These are phyloP conservation scores for Primulina tabacum DNA, from an alignment of 257 asterid species.

Conservation along the genomic window DNA sequence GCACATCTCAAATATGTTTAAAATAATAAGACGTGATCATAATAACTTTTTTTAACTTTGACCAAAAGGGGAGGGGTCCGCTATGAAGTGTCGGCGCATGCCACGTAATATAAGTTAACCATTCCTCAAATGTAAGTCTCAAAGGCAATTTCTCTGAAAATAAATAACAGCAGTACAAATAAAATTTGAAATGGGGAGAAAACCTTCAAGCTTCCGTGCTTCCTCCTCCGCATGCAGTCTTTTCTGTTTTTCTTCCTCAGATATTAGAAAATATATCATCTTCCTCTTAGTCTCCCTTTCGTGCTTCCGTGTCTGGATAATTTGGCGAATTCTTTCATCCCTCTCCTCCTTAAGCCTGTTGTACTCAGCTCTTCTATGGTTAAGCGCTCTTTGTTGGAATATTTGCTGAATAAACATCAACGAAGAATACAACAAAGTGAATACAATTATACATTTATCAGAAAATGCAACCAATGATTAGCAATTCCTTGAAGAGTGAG, in stretches of 20 bases:
- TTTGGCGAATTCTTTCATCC: slow-evolving; percentile 42
- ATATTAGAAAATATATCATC: slow-evolving; percentile 52
- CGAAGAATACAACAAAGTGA: not conserved
- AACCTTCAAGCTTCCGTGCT: slow-evolving; percentile 84
- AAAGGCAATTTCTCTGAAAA: not conserved
- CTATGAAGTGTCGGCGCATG: not conserved
- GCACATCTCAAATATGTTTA: not conserved
- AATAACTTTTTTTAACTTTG: too few species aligned
- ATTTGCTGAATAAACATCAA: slow-evolving; percentile 35
- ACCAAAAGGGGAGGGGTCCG: not conserved
- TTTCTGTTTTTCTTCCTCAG: slow-evolving; percentile 70
- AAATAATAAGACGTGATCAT: not conserved
- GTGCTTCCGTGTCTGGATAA: slow-evolving; percentile 50
- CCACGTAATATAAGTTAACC: not conserved
- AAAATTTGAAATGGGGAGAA: not conserved
- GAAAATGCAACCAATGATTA: too few species aligned
- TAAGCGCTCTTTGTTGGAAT: slow-evolving; percentile 53
- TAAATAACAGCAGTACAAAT: not conserved
- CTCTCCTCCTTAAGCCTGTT: slow-evolving; percentile 47
- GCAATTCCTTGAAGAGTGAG: too few species aligned
- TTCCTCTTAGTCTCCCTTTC: slow-evolving; percentile 74
- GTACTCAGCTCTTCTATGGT: slow-evolving; percentile 43
- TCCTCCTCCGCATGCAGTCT: slow-evolving; percentile 80
- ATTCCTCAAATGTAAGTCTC: not conserved
- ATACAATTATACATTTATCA: not conserved